Base-by-base conservation (phyloP, 768 basidiomycete species). In the Pisolithus tinctorius region DNA sequence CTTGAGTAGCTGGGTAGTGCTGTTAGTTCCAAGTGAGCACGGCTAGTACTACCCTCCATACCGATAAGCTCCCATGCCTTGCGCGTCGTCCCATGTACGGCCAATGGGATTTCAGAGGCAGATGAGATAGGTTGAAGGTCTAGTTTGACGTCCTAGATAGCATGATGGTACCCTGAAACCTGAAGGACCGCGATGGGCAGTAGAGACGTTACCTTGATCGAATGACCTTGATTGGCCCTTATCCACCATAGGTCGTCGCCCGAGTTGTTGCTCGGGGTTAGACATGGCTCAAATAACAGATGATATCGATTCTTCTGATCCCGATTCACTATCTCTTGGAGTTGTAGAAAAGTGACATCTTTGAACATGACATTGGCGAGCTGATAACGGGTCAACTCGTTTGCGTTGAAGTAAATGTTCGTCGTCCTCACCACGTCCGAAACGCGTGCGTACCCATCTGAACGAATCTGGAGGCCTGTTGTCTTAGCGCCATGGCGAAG, bases 211-310 rank as follows among this genome's bases (percentile, higher is more conserved):
- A 84, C 92, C 75, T 84, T 79, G 43, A 95, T 72, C 0, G 90
- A 87, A 69, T 94, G 93, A 0, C 93, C 93, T 66, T 94, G 93
- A 58, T 89, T 92, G 7, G 93, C 93, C 34, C 86, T 77, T 57
- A 94, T 91, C 84, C 85, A 89, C 88, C 88, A 88, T n/a, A 74
- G 63, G 8, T 75, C 70, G 4, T 74, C 70, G 4, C 59, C 11
- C 27, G 26, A 9, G 29, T 29, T 14, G 9, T 13, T 30, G 48
- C 58, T 60, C 25, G 63, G 46, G 30, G 66, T 60, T 49, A 56
- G 45, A 50, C 72, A 70, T 20, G 73, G 66, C 57, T 90, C 86
- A 34, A 72, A 64, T 10, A 80, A 46, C 52, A 86, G 70, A 62
- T 77, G 76, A 59, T 78, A 89, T 55, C 86, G 74, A 50, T 77